Evolutionary conservation across 495 filamentous ascomycete species (phyloP), one percentile per base, ranked within the genome.

Genomic region (Aspergillus carlsbadensis): DNA sequence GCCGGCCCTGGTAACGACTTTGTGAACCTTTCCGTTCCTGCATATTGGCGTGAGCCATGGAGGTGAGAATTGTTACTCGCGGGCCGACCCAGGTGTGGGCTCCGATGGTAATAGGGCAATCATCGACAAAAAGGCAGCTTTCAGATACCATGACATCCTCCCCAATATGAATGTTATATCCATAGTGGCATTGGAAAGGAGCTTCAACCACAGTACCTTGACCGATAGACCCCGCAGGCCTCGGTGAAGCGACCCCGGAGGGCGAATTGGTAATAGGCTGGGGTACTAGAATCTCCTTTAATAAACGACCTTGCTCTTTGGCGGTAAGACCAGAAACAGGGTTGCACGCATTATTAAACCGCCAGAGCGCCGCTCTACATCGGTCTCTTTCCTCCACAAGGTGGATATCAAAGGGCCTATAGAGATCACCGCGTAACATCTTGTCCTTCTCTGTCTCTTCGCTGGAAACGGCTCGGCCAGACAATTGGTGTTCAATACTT

Each of bases 111-210:
- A 90, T 83, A 40, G 73, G 67, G 56, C 83, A 83, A 33, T 91
- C 86, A 63, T 98, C 94, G 47, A 92, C 82, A 63, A 98, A 89
- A 10, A 87, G 83, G 66, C 94, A 98, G 60, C 92, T 91, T 43
- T 89, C 81, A 10, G 88, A 89, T 56, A 98, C 92, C 58, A 87
- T 82, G 6, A 94, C 90, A 64, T 94, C 86, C 62, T 92, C 88
- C 20, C 89, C 94, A 58, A 98, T 86, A 35, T 81, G 80, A 60
- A 98, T 88, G 63, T 98, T 97, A 65, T 96, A 96, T 2, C 94
- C 94, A 64, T 97, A 98, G 64, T 96, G 91, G 70, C 94, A 98
- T 34, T 78, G 86, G 68, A 98, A 98, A 11, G 94, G 93, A 2
- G 90, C 85, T 56, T 97, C 91, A 37, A 98, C 89, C 36, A 85